A percentile compares a stretch with the other conserved stretches of the same genome.
phyloP scores from a whole-genome alignment of 805 yeast species.

The Pachysolen tannophilus region DNA sequence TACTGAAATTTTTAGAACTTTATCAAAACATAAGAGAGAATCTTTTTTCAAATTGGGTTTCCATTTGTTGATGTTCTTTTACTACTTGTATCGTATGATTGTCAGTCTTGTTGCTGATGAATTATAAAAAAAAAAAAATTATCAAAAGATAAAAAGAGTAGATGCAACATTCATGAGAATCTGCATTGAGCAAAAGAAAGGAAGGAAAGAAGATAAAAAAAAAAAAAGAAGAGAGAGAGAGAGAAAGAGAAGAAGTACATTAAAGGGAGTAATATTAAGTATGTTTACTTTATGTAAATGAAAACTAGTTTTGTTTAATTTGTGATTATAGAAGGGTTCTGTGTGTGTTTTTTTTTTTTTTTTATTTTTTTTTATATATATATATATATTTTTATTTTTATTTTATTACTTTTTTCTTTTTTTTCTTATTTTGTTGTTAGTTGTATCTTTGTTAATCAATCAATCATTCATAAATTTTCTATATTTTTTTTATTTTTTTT shows the following conservation, averaged over 20 bases:
- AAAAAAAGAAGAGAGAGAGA: too few species aligned
- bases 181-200: too few species aligned
- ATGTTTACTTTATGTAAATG: too few species aligned
- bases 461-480: not conserved
- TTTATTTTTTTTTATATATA: slow-evolving; percentile 1
- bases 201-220: too few species aligned
- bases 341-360: not conserved
- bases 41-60: slow-evolving; percentile 84
- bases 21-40: slow-evolving; percentile 88
- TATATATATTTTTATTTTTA: not conserved
- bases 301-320: too few species aligned
- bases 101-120: slow-evolving; percentile 81
- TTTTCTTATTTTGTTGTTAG: too few species aligned
- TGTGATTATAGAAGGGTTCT: too few species aligned
- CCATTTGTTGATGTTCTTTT: slow-evolving; percentile 89
- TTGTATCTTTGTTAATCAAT: too few species aligned
- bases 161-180: not conserved
- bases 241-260: too few species aligned
- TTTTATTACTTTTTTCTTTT: slow-evolving; percentile 1
- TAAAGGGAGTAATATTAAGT: too few species aligned
- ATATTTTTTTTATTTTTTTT: not conserved
- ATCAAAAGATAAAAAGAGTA: slow-evolving; percentile 5
- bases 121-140: slow-evolving; percentile 10
- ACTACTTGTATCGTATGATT: slow-evolving; percentile 92
- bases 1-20: slow-evolving; percentile 93